Evolutionary conservation across 495 filamentous ascomycete genomes (phyloP), one percentile per base, ranked within the genome.

Genomic region (Rostrohypoxylon terebratum): DNA sequence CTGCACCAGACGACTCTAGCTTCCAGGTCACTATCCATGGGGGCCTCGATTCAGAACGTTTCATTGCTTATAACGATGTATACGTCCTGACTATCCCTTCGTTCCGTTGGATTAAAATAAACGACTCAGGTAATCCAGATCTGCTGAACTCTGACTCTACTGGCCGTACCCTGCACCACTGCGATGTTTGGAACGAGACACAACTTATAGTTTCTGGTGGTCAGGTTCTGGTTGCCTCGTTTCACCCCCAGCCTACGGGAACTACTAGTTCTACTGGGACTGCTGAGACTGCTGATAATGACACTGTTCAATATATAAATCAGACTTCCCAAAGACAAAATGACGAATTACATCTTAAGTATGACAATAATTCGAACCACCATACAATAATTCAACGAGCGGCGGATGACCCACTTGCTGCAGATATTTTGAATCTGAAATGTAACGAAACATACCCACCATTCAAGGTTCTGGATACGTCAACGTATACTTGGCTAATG

Each of bases 1-100:
- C 85, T 78, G 79, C 88, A 0, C 64, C 78, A n/a, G 88, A 89
- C 70, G 77, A 82, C 38, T 86, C 86, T 13, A 86, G 77, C 63
- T 82, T 66, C 45, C 61, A 71, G 18, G 50, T 66, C 18, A 85
- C 85, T 48, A 77, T 86, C 8, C 83, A 82, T 67, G 84, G 82
- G 45, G 85, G 85, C 14, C 53, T 50, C 59, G 67, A 69, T 16
- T 18, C 21, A 38, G 2, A 51, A 9, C 76, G 4, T 81, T 21
- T 14, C 10, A n/a, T 6, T 20, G 84, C 83, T 8, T 87, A 80
- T 68, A 86, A 88, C 69, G 87, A 90, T 75, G 81, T 87, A n/a
- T 89, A 86, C 63, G 85, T 89, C 44, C 81, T 90, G 16, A 81
- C 82, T 48, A 74, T 90, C 6, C 88, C 88, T 1, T 81, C 82